These are phyloP conservation scores for Blastobotrys serpentis DNA, from an alignment of 1,139 yeast genomes.

Conservation along the genomic window DNA sequence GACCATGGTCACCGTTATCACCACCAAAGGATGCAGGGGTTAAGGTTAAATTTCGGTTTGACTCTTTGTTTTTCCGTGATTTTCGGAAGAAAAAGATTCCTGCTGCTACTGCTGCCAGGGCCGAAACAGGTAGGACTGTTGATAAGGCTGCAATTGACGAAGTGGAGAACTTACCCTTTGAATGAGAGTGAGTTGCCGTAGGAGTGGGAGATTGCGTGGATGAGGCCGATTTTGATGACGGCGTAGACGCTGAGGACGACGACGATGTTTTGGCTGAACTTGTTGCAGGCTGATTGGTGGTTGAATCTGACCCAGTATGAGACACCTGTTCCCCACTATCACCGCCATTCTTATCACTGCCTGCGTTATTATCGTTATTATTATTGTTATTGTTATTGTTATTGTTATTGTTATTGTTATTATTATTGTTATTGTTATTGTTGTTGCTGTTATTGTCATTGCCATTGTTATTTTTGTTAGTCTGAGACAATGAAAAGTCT, in stretches of 20 bases:
- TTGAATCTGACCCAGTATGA: too few relatives aligned
- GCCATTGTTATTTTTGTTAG: background rate
- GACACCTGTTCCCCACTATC: too few relatives aligned
- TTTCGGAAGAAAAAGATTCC: slow-evolving; percentile 30
- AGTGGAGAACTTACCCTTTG: slow-evolving; percentile 24
- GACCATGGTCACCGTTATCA: background rate
- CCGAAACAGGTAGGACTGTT: slow-evolving; percentile 36
- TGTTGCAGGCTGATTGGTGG: background rate
- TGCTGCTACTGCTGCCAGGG: slow-evolving; percentile 27
- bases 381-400: slow-evolving; percentile 24
- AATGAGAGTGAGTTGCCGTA: background rate
- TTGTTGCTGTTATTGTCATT: slow-evolving; percentile 22
- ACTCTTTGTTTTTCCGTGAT: slow-evolving; percentile 19
- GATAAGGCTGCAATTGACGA: slow-evolving; percentile 37
- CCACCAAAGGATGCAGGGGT: slow-evolving; percentile 7
- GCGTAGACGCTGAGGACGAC: slow-evolving; percentile 10
- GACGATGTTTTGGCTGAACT: background rate
- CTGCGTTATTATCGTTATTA: slow-evolving; percentile 36
- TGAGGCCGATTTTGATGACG: slow-evolving; percentile 20
- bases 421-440: slow-evolving; percentile 21
- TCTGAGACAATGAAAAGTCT: background rate
- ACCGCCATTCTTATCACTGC: too few relatives aligned
- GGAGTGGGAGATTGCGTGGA: slow-evolving; percentile 14
- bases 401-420: background rate
- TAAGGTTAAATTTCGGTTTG: slow-evolving; percentile 8